Base-by-base conservation (phyloP, 108 stramenopile genomes). In the Asterionellopsis glacialis region DNA sequence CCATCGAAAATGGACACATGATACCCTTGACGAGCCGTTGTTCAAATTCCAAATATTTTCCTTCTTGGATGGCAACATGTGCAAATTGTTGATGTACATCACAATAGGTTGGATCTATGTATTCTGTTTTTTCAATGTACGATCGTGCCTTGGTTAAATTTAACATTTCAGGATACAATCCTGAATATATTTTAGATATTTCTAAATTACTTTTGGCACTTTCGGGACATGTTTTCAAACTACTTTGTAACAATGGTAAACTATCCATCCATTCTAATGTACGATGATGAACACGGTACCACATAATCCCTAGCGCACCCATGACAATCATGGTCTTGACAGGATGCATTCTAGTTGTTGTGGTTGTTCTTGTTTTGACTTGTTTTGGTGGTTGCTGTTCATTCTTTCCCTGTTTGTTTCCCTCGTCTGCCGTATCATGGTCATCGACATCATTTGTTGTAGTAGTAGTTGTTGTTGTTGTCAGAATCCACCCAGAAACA, bases 151-250 rank as follows among this genome's bases (percentile, higher is more conserved):
- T 74, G 14, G 72, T 68, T 5, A 87, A 64, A 75, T 92, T 73
- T 4, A 81, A 60, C 59, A 59, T 53, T 47, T 80, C 73, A 16
- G 82, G 78, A 55, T 79, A 82, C 21, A 92, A 50, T 14, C 91
- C 87, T 7, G 83, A 87, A 58, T 81, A 80, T 0, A 92, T 67
- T 54, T 92, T 92, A 41, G 79, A 79, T 59, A 87, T 65, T 76
- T 92, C 91, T 53, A 92, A 65, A 51, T 89, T 82, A 14, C 72
- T 80, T 50, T 92, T 92, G 69, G 88, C 88, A 43, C 82, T 87
- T 10, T 73, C 64, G 27, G 87, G 87, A 68, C 91, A 92, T 4
- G 83, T 77, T 49, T 59, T 49, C 18, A 92, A 44, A 25, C 77
- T 71, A n/a, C 83, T 85, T 19, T 78, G 53, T 18, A 89, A 28